Base-by-base conservation (phyloP, 177 flowering plant species). In the Vitis hybrid region DNA sequence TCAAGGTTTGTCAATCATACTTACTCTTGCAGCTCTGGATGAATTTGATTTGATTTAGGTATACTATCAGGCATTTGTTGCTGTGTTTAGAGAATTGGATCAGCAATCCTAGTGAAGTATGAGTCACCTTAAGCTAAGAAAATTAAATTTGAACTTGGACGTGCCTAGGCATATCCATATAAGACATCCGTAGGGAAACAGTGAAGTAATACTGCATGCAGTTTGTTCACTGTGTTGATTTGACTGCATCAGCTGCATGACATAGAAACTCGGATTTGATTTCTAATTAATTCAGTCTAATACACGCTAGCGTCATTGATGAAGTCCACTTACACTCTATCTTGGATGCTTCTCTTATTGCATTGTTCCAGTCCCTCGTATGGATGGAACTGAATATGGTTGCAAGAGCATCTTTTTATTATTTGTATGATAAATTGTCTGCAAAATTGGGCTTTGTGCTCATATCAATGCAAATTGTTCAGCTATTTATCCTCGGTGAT, bases 1-100 rank as follows among this genome's bases (percentile, higher is more conserved):
- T 95, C 62, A 80, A 95, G 97, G 99, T 93, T 60, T 51, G 90
- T 73, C 55, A 32, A 1, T 39, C 45, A 6, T 56, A 48, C 13
- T 65, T 51, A 9, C 14, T 18, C 68, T 49, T 17, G 23, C 32
- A 54, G 30, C 62, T 14, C 54, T 32, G 14, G 18, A 39, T 75
- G 62, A 57, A 48, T 9, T 61, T 12, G 60, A 8, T 61, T 15
- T 18, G 6, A 71, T 39, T 62, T 13, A 39, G 45, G 45, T 3
- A n/a, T 45, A 8, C 7, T 64, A 13, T 50, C 13, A 50, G 50
- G 52, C 21, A 19, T 19, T 55, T 14, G n/a, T 5, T 5, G 2
- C 15, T 15, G 0, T 12, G 15, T 5, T 54, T 15, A 54, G 4
- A 54, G 17, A 13, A 54, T 54, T 54, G 56, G 56, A 54, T 54